phyloP scores from a whole-genome alignment of 768 basidiomycete species.

The Podaxis carcinomalis region DNA sequence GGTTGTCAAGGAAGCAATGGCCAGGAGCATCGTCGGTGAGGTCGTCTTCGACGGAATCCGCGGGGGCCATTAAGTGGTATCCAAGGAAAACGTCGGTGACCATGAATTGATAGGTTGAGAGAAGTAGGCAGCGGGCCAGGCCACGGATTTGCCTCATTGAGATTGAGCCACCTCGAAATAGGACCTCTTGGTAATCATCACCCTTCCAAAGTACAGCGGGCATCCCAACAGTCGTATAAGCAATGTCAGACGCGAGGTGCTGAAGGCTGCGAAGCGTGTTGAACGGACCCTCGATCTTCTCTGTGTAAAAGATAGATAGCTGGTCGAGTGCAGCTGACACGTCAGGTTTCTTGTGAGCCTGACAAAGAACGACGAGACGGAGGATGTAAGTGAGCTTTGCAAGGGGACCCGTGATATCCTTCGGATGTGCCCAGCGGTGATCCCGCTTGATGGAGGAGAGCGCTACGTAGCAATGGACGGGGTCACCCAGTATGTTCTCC shows the following conservation, averaged over 20 bases:
- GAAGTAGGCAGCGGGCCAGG: not conserved
- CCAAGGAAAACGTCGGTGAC: not conserved
- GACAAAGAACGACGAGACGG: not conserved
- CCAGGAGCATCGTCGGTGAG: conserved; percentile 11
- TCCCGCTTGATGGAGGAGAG: not conserved
- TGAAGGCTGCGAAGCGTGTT: conserved; percentile 15
- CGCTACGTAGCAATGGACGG: not conserved
- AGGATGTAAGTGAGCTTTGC: conserved; percentile 5
- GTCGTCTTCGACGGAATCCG: conserved; percentile 14
- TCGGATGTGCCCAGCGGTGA: not conserved
- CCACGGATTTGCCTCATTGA: not conserved
- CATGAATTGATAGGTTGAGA: not conserved
- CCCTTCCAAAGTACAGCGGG: conserved; percentile 19
- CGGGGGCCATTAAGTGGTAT: not conserved
- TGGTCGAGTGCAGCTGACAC: not conserved
- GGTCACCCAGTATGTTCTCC: not conserved
- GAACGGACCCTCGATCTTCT: conserved; percentile 17
- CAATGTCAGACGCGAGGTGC: conserved; percentile 17
- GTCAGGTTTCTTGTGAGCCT: not conserved
- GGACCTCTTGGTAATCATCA: conserved; percentile 9
- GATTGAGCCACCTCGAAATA: conserved; percentile 16
- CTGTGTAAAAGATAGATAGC: conserved; percentile 1
- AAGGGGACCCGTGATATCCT: not conserved
- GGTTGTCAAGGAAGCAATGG: conserved; percentile 19
- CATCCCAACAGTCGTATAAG: conserved; percentile 8